These are phyloP conservation scores for Phlebiopsis gigantea DNA, from an alignment of 768 basidiomycete genomes.

Conservation along the genomic window DNA sequence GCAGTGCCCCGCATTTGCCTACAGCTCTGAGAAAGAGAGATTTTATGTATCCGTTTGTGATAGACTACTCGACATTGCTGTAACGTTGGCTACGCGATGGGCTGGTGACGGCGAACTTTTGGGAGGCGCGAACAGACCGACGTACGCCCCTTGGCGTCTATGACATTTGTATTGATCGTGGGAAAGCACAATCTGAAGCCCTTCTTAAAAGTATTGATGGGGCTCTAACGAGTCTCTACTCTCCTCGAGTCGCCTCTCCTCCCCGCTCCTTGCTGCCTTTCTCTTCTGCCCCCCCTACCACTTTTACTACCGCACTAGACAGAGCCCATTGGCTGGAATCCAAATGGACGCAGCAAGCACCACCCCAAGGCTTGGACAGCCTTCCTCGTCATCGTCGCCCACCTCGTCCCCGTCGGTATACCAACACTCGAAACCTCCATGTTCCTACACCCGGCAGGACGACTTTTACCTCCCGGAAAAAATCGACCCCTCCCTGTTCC, in stretches of 20 bases:
- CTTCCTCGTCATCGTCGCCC: conserved; percentile 11
- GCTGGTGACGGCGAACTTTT: neutral
- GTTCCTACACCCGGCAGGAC: neutral
- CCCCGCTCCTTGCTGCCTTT: neutral
- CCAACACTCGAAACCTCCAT: conserved; percentile 5
- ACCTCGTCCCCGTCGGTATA: conserved; percentile 7
- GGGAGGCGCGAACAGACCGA: neutral
- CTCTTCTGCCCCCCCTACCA: neutral
- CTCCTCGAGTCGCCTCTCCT: neutral
- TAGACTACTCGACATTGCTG: neutral
- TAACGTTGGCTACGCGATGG: neutral
- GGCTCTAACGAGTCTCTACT: neutral
- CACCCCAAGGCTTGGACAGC: conserved; percentile 18
- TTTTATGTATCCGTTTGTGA: no score
- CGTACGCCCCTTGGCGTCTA: neutral
- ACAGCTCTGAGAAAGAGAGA: neutral
- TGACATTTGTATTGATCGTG: neutral
- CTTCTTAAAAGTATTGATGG: conserved; percentile 3
- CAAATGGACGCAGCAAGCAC: conserved; percentile 19
- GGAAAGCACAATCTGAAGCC: neutral
- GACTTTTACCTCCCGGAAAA: neutral
- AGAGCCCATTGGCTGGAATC: conserved; percentile 14
- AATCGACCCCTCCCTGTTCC: neutral
- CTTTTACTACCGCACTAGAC: neutral
- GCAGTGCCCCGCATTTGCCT: neutral